A percentile compares a stretch with the other conserved stretches of the same genome.
phyloP scores from a whole-genome alignment of 768 basidiomycete species.

The Boletus rufocinnamomeus region DNA sequence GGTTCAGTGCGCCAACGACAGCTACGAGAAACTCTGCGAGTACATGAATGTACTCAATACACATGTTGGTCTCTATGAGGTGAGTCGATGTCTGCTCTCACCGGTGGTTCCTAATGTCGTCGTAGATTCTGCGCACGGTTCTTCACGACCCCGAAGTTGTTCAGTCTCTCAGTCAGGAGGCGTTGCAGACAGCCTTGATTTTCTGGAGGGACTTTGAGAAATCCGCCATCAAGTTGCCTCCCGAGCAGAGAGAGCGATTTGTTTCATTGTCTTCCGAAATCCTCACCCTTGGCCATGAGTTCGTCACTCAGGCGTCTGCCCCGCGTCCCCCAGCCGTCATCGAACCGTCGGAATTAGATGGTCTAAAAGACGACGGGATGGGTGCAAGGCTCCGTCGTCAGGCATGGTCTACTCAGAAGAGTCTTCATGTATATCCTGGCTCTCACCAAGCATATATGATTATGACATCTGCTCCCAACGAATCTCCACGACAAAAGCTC shows the following conservation, averaged over 20 bases:
- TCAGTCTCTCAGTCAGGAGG: slow-evolving; percentile 68
- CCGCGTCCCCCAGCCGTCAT: slow-evolving; percentile 69
- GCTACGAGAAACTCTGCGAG: slow-evolving; percentile 91
- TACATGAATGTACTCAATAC: slow-evolving; percentile 99
- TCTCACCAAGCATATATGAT: slow-evolving; percentile 93
- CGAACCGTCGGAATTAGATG: slow-evolving; percentile 66
- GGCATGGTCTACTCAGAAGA: slow-evolving; percentile 73
- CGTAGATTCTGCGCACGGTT: slow-evolving; percentile 69
- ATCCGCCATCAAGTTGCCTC: slow-evolving; percentile 89
- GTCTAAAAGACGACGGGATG: slow-evolving; percentile 76
- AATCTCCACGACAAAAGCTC: slow-evolving; percentile 77
- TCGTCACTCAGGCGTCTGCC: slow-evolving; percentile 67
- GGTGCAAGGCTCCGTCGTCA: slow-evolving; percentile 72
- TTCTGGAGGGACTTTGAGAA: slow-evolving; percentile 98
- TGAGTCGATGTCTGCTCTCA: slow-evolving; percentile 41
- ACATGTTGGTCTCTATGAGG: slow-evolving; percentile 86
- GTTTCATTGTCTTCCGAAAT: slow-evolving; percentile 91
- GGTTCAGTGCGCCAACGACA: slow-evolving; percentile 81
- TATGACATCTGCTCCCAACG: slow-evolving; percentile 82
- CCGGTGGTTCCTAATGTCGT: slow-evolving; percentile 21
- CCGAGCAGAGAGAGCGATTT: slow-evolving; percentile 74
- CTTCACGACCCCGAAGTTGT: slow-evolving; percentile 68
- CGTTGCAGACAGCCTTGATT: slow-evolving; percentile 84
- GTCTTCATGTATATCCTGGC: slow-evolving; percentile 79
- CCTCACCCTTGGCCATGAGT: slow-evolving; percentile 81